A percentile compares a stretch with the other conserved stretches of the same genome.
Evolutionary conservation across 2,329 filamentous ascomycete species (phyloP).

Genomic region (Exophiala aquamarina): DNA sequence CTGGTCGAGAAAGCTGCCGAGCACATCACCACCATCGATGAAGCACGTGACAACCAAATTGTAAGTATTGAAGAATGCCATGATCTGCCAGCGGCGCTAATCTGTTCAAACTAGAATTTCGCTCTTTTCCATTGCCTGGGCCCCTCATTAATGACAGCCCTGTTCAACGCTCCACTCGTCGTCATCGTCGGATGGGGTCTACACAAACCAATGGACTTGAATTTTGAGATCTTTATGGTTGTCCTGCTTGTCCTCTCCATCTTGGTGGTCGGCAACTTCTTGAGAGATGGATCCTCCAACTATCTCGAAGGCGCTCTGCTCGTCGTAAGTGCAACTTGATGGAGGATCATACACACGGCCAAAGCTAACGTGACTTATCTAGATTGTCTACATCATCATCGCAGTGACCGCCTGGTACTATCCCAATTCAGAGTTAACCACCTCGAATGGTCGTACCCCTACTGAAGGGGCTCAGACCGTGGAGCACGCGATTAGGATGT

Average conservation of each 20-base stretch:
- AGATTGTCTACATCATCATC: slow-evolving; percentile 59
- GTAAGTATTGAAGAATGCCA: slow-evolving; percentile 46
- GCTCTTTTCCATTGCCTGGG: slow-evolving; percentile 82
- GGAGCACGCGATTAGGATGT: neutral
- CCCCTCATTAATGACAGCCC: slow-evolving; percentile 81
- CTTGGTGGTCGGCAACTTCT: slow-evolving; percentile 80
- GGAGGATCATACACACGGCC: too few species aligned
- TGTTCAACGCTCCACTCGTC: slow-evolving; percentile 81
- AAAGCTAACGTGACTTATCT: neutral
- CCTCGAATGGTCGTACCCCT: slow-evolving; percentile 9
- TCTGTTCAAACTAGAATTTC: slow-evolving; percentile 56
- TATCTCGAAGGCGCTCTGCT: slow-evolving; percentile 84
- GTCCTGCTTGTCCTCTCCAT: slow-evolving; percentile 78
- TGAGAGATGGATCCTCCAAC: slow-evolving; percentile 84
- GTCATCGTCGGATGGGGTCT: slow-evolving; percentile 84
- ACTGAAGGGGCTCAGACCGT: neutral
- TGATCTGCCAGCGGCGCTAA: neutral
- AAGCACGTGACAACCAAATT: slow-evolving; percentile 65
- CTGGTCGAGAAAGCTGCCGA: slow-evolving; percentile 83
- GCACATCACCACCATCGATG: slow-evolving; percentile 77
- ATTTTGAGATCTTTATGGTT: slow-evolving; percentile 85
- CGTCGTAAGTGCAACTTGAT: slow-evolving; percentile 60
- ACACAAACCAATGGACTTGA: slow-evolving; percentile 66
- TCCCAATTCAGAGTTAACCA: slow-evolving; percentile 45
- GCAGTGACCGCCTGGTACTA: slow-evolving; percentile 62